These are phyloP conservation scores for Macadamia tetraphylla DNA, from an alignment of 164 flowering plant genomes.

Conservation along the genomic window DNA sequence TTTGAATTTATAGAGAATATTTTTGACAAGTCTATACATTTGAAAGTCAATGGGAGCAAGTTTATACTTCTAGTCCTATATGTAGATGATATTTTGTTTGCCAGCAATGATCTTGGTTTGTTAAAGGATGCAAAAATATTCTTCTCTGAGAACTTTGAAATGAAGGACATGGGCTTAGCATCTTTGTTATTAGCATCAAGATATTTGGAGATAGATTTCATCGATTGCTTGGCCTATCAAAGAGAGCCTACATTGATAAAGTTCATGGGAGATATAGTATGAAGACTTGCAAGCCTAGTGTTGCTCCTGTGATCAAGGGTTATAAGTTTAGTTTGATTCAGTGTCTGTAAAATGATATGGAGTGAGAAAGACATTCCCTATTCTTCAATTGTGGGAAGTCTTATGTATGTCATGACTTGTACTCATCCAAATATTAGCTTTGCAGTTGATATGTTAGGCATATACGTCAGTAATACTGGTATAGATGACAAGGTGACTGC, in stretches of 20 bases:
- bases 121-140: too few species aligned
- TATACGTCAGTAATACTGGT: conserved; percentile 2
- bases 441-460: not conserved
- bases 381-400: not conserved
- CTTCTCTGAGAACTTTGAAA: too few species aligned
- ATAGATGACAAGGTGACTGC: conserved; percentile 6
- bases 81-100: too few species aligned
- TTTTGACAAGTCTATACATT: not conserved
- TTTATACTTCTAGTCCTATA: not conserved
- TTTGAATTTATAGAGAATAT: conserved; percentile 1
- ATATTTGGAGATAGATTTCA: not conserved
- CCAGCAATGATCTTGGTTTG: too few species aligned
- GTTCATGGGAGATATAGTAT: too few species aligned
- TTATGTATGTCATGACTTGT: too few species aligned
- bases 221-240: not conserved
- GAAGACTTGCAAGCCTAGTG: not conserved
- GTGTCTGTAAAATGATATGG: not conserved
- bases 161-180: too few species aligned
- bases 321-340: not conserved
- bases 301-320: not conserved
- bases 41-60: not conserved
- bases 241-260: not conserved
- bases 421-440: not conserved
- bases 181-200: too few species aligned
- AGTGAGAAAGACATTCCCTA: not conserved